Percentiles rank a stretch among this genome's conserved stretches.
Conservation (phyloP, 2,329 filamentous ascomycete genomes). For the Fusarium equiseti region DNA sequence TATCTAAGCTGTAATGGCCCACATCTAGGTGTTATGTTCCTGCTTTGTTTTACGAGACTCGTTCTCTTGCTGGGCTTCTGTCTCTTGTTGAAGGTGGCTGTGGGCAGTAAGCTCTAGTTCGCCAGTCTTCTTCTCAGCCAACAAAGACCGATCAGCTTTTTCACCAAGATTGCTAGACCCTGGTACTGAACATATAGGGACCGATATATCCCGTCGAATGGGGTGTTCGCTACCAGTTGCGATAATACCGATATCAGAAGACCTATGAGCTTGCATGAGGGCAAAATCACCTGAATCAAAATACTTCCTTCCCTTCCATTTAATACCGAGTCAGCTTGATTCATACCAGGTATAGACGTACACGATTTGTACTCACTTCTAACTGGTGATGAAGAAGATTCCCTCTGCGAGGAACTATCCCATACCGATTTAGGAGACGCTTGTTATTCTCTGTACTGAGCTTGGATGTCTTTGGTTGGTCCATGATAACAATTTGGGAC, state of each 20-base stretch:
- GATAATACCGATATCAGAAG: slow-evolving; percentile 34
- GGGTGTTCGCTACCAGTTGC: slow-evolving; percentile 36
- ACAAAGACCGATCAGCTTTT: neutral
- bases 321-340: neutral
- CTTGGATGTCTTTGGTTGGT: neutral
- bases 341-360: neutral
- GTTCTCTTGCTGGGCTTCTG: neutral
- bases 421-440: slow-evolving; percentile 5
- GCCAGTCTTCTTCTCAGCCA: neutral
- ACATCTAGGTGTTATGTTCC: neutral
- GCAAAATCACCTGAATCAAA: slow-evolving; percentile 43
- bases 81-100: slow-evolving; percentile 16
- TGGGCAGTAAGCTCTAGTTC: neutral
- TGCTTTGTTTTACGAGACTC: neutral
- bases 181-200: slow-evolving; percentile 26
- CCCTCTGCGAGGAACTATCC: slow-evolving; percentile 20
- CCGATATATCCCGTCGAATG: slow-evolving; percentile 23
- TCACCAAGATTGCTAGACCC: slow-evolving; percentile 32
- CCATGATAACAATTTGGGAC: neutral
- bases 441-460: neutral
- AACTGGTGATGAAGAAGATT: slow-evolving; percentile 37
- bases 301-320: slow-evolving; percentile 24
- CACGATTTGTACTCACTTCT: slow-evolving; percentile 12
- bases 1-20: neutral
- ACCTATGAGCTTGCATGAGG: slow-evolving; percentile 29